These are phyloP conservation scores for Leucocoprinus leucothites DNA, from an alignment of 768 basidiomycete species.

Conservation along the genomic window DNA sequence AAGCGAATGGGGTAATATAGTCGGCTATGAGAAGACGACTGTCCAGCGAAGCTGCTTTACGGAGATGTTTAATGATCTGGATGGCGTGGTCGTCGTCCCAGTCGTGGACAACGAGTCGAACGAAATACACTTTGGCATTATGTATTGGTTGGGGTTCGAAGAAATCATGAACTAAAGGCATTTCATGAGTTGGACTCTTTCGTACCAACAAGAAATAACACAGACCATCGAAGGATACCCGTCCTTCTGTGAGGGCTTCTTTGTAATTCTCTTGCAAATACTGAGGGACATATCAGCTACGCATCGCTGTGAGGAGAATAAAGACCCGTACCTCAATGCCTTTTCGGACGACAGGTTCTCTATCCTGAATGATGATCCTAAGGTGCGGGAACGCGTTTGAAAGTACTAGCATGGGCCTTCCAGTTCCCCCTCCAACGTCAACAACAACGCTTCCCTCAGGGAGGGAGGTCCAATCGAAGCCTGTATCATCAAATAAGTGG, in stretches of 20 bases:
- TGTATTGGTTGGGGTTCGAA: conserved; percentile 59
- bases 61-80: conserved; percentile 39
- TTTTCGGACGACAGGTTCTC: conserved; percentile 49
- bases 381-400: conserved; percentile 34
- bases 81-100: conserved; percentile 66
- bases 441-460: conserved; percentile 52
- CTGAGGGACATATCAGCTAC: conserved; percentile 52
- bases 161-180: conserved; percentile 62
- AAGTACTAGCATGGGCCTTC: conserved; percentile 39
- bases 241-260: conserved; percentile 47
- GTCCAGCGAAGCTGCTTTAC: conserved; percentile 43
- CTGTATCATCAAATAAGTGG: conserved; percentile 30
- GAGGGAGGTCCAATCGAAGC: conserved; percentile 59
- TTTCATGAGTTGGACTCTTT: neutral
- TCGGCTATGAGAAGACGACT: conserved; percentile 72
- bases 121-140: conserved; percentile 61
- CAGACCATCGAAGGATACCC: neutral
- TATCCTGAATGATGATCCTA: conserved; percentile 62
- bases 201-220: neutral
- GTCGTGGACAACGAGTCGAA: conserved; percentile 74
- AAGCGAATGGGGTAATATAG: conserved; percentile 67
- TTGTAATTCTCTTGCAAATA: conserved; percentile 49
- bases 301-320: conserved; percentile 22
- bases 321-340: conserved; percentile 32
- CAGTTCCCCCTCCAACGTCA: conserved; percentile 73